Base-by-base conservation (phyloP, 176 grass and related monocot genomes). In the Avena atlantica region DNA sequence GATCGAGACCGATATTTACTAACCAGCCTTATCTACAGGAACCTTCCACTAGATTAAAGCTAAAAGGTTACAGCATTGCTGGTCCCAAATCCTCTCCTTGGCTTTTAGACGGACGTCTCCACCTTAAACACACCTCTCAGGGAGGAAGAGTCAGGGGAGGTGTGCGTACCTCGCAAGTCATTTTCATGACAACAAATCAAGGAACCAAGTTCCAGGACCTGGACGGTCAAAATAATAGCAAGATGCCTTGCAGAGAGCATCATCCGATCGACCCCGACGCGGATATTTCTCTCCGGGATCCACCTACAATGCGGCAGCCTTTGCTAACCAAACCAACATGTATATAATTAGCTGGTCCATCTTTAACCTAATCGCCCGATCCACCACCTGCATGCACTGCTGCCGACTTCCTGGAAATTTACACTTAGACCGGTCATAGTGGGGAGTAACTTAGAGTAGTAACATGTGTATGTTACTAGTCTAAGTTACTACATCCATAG, bases 161-260 rank as follows among this genome's bases (percentile, higher is more conserved):
- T 6, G 50, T 10, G 0, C 37, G 42, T 23, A 0, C 37, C 81
- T 19, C 44, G 56, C 3, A 23, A 0, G 83, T 81, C 49, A 16
- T 74, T 85, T 76, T 85, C 69, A 58, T 25, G 25, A 9, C 67
- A 24, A 24, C 61, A 1, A 64, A 24, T 8, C 2, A 20, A 45
- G 36, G 14, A 74, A 34, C 16, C 4, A 13, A 8, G 48, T 45
- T 74, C 34, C 48, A 17, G n/a, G 42, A 6, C 36, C 13, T 2
- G 14, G 42, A 56, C 34, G 3, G 64, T 73, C 55, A 87, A 69
- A 75, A 81, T 25, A 13, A 25, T 9, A 44, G 50, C 62, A 55
- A 86, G 84, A 78, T 82, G 84, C 84, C 56, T 63, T n/a, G 51
- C 72, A 8, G n/a, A 77, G 15, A 61, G 47, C 60, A 80, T 65